These are phyloP conservation scores for Fusarium brevicatenulatum DNA, from an alignment of 2,329 filamentous ascomycete genomes.

Conservation along the genomic window DNA sequence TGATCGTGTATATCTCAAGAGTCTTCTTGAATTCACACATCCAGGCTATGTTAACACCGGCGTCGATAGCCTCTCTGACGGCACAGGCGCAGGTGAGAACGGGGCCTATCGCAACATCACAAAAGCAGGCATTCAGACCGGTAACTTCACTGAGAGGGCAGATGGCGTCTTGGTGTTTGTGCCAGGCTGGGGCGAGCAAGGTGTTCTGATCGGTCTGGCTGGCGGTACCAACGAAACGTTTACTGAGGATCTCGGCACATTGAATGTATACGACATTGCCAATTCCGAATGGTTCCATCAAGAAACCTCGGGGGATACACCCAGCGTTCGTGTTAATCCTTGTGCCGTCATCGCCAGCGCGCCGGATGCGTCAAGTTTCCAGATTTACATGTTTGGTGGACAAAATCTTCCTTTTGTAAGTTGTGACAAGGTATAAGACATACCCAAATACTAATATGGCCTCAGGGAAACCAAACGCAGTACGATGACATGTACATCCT, in stretches of 20 bases:
- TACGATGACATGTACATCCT: slow-evolving; percentile 75
- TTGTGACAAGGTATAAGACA: background rate
- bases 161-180: slow-evolving; percentile 79
- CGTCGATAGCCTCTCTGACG: slow-evolving; percentile 63
- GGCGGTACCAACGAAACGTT: slow-evolving; percentile 77
- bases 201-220: slow-evolving; percentile 76
- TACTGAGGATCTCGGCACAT: slow-evolving; percentile 60
- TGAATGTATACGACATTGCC: slow-evolving; percentile 76
- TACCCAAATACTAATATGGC: slow-evolving; percentile 12
- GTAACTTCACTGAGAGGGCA: slow-evolving; percentile 76
- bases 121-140: slow-evolving; percentile 72
- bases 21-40: slow-evolving; percentile 79
- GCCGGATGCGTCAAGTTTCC: slow-evolving; percentile 77
- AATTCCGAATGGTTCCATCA: slow-evolving; percentile 70
- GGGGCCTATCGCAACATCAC: slow-evolving; percentile 81
- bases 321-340: slow-evolving; percentile 64
- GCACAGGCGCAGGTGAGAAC: slow-evolving; percentile 65
- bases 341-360: slow-evolving; percentile 71
- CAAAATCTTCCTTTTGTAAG: slow-evolving; percentile 74
- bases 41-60: slow-evolving; percentile 74
- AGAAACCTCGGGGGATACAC: slow-evolving; percentile 63
- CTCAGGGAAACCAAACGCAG: slow-evolving; percentile 58
- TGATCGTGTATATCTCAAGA: slow-evolving; percentile 75
- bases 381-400: slow-evolving; percentile 82
- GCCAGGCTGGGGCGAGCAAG: slow-evolving; percentile 76